These are phyloP conservation scores for Hydnum rufescens DNA, from an alignment of 768 basidiomycete species.

Conservation along the genomic window DNA sequence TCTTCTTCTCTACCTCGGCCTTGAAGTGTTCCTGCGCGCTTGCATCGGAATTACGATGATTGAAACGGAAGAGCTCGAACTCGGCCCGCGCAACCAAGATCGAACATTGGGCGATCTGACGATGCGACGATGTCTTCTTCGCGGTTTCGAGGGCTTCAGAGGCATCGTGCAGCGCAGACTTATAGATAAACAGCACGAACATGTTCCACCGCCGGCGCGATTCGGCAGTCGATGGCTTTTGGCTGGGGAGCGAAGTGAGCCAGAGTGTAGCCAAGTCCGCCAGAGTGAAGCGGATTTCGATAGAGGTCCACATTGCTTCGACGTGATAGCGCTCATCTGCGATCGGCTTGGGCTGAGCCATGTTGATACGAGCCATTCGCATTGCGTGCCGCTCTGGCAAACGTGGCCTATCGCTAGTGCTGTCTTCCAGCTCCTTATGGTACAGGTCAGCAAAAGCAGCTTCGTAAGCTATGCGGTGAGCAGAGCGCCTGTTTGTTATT, in stretches of 20 bases:
- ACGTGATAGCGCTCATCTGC: conserved; percentile 40
- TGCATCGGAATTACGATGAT: conserved; percentile 13
- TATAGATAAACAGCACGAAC: conserved; percentile 28
- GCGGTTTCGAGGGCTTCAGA: conserved; percentile 28
- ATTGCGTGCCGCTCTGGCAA: conserved; percentile 31
- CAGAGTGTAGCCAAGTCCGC: conserved; percentile 26
- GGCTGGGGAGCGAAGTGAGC: conserved; percentile 19
- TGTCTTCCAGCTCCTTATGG: conserved; percentile 1
- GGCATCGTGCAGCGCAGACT: conserved; percentile 29
- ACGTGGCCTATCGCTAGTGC: conserved; percentile 22
- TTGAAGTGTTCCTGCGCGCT: conserved; percentile 14
- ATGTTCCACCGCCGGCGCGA: conserved; percentile 27
- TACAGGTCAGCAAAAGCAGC: conserved; percentile 35
- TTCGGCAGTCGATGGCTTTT: conserved; percentile 9
- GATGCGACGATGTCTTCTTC: conserved; percentile 28
- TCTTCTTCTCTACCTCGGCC: neutral
- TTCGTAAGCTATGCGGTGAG: conserved; percentile 42
- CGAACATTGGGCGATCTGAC: conserved; percentile 29
- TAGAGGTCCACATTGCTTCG: conserved; percentile 36
- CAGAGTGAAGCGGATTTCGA: conserved; percentile 34
- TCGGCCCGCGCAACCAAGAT: conserved; percentile 27
- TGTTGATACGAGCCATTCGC: conserved; percentile 28
- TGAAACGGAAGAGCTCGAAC: conserved; percentile 33
- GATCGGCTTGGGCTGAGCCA: conserved; percentile 37
- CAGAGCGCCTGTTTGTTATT: conserved; percentile 29